Base-by-base conservation (phyloP, 306 rosid species). In the Cajanus cajan region DNA sequence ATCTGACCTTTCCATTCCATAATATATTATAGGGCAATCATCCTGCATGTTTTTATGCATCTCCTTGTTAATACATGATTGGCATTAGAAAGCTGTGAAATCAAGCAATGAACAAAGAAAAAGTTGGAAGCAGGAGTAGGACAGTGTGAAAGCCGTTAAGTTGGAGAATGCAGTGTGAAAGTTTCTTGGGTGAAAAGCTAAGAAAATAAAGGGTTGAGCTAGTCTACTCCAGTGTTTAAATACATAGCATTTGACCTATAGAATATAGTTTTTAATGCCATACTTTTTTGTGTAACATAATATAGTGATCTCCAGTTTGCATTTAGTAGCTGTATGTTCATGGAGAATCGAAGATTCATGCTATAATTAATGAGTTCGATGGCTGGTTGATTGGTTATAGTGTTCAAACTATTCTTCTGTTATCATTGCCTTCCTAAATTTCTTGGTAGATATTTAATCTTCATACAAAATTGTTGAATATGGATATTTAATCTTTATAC, bases 131-230 rank as follows among this genome's bases (percentile, higher is more conserved):
- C 61, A 44, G 9, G 34, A 14, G 66, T 66, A 15, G 45, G 67
- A 39, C 6, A 37, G 8, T 51, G 52, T 76, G 48, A 25, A 47
- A 76, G 63, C 72, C 2, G 2, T 12, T 45, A 7, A 58, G 44
- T 66, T 64, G 55, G 76, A 67, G 36, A 55, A 24, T 74, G 71
- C 57, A 25, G 45, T 74, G 4, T 74, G 64, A 67, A 34, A 61
- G 4, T 51, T 37, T 36, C 10, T 11, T 34, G 24, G 71, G 21
- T n/a, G 34, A 15, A 57, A 7, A 41, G 52, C 50, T 13, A 50
- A 57, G 43, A 34, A 57, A 58, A 47, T 65, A 16, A 55, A 45
- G 48, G 11, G 51, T 61, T 11, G 24, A 78, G 11, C 72, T 45
- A 70, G 18, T 54, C 72, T 61, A 41, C 43, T 44, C 0, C 13